phyloP scores from a whole-genome alignment of 2,329 filamentous ascomycete genomes.

The Trichoderma atrobrunneum region DNA sequence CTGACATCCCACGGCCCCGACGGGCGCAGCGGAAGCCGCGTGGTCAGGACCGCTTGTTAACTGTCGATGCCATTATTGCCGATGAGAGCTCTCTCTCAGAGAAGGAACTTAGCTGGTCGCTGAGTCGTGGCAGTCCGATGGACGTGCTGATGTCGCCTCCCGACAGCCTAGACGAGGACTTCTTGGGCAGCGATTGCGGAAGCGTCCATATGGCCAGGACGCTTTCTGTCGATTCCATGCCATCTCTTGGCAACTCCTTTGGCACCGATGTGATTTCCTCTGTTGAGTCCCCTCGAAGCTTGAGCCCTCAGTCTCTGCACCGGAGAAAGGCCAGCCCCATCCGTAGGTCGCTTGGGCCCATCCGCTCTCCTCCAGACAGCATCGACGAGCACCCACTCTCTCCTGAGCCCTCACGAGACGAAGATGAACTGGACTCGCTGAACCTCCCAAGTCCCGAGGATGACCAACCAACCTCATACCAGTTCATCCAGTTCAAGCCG shows the following conservation, averaged over 20 bases:
- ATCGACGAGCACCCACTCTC: slow-evolving; percentile 52
- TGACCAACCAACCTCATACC: slow-evolving; percentile 34
- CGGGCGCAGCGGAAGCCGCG: slow-evolving; percentile 37
- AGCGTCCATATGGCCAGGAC: slow-evolving; percentile 52
- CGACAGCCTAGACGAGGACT: slow-evolving; percentile 53
- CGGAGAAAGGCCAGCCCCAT: slow-evolving; percentile 38
- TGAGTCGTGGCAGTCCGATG: slow-evolving; percentile 51
- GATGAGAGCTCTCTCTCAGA: slow-evolving; percentile 51
- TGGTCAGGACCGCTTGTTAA: slow-evolving; percentile 37
- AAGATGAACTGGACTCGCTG: slow-evolving; percentile 24
- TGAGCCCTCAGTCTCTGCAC: slow-evolving; percentile 30
- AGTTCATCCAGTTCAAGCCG: slow-evolving; percentile 44
- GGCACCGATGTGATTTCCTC: slow-evolving; percentile 50
- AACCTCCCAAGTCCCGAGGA: slow-evolving; percentile 16
- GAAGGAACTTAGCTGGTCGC: slow-evolving; percentile 55
- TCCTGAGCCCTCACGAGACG: slow-evolving; percentile 33
- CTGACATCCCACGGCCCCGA: slow-evolving; percentile 54
- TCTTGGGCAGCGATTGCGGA: slow-evolving; percentile 45
- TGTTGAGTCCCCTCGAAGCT: slow-evolving; percentile 47
- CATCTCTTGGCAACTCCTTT: slow-evolving; percentile 56
- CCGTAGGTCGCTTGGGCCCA: slow-evolving; percentile 52
- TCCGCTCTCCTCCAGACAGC: slow-evolving; percentile 54
- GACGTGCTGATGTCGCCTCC: slow-evolving; percentile 60
- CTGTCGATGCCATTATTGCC: slow-evolving; percentile 55
- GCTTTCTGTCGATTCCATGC: slow-evolving; percentile 59